Percentiles rank a stretch among this genome's conserved stretches.
Evolutionary conservation across 176 grass and related monocot species (phyloP).

Genomic region (Musa itinerans): DNA sequence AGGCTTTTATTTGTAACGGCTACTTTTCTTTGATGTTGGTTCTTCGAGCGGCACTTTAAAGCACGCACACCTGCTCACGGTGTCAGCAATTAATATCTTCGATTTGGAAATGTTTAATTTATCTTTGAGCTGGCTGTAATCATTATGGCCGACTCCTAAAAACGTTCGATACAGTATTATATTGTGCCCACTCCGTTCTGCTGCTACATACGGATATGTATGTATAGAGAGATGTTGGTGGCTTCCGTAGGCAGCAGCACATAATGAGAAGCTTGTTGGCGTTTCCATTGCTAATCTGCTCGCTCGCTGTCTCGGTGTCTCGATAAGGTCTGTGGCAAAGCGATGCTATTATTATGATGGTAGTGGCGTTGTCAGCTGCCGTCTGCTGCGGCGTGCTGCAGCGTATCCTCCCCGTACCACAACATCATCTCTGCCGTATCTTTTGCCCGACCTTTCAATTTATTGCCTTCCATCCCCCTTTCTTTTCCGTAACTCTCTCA

Average conservation of each 20-base stretch:
- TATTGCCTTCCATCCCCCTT: not conserved
- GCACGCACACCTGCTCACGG: not conserved
- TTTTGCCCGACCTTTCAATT: constrained; percentile 10
- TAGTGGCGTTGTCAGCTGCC: not conserved
- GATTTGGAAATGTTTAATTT: not conserved
- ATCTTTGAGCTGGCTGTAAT: not conserved
- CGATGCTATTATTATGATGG: not conserved
- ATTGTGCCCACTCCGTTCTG: too few species aligned
- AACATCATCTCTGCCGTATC: constrained; percentile 4
- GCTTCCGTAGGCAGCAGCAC: too few species aligned
- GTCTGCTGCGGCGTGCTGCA: not conserved
- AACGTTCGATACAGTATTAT: too few species aligned
- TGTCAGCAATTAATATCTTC: not conserved
- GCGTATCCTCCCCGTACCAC: constrained; percentile 16
- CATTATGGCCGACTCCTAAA: not conserved
- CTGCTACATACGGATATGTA: too few species aligned
- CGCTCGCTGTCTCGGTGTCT: too few species aligned
- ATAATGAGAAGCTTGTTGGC: too few species aligned
- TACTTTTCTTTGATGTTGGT: constrained; percentile 1
- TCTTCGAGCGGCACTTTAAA: not conserved
- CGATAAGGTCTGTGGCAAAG: too few species aligned
- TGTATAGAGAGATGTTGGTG: not conserved
- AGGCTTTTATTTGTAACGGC: constrained; percentile 14
- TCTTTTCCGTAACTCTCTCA: not conserved
- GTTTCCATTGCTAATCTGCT: too few species aligned